Percentiles rank a stretch among this genome's conserved stretches.
phyloP scores from a whole-genome alignment of 768 basidiomycete genomes.

The Cystobasidium tubakii region DNA sequence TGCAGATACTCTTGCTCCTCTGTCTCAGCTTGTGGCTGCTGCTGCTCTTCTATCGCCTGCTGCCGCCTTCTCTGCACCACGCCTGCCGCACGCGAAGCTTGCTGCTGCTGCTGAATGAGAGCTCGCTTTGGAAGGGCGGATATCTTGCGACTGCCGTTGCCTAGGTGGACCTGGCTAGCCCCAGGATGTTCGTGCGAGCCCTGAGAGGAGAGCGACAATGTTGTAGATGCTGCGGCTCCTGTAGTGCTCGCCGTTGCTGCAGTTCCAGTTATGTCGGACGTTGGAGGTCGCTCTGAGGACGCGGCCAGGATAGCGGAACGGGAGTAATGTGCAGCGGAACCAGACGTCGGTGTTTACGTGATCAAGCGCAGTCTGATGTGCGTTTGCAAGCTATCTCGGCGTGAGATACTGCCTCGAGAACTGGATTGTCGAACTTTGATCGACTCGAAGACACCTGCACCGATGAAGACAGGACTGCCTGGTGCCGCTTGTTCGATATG shows the following conservation, averaged over 20 bases:
- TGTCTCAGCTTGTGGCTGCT: background rate
- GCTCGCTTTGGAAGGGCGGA: slow-evolving; percentile 27
- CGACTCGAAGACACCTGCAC: too few relatives aligned
- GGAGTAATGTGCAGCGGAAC: background rate
- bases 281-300: background rate
- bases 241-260: slow-evolving; percentile 7
- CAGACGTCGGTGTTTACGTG: background rate
- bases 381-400: too few relatives aligned
- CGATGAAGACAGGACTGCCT: background rate
- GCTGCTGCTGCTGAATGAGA: slow-evolving; percentile 13
- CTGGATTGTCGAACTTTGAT: too few relatives aligned
- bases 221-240: slow-evolving; percentile 7
- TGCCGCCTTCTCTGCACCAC: background rate
- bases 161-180: background rate
- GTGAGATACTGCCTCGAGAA: too few relatives aligned
- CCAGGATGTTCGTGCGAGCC: background rate
- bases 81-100: slow-evolving; percentile 7
- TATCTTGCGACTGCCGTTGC: background rate
- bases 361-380: background rate
- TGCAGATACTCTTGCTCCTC: background rate
- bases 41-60: slow-evolving; percentile 9
- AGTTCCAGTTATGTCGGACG: background rate
- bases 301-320: background rate
- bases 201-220: background rate
- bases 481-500: background rate